Base-by-base conservation (phyloP, 306 rosid species). In the Lagenaria siceraria region DNA sequence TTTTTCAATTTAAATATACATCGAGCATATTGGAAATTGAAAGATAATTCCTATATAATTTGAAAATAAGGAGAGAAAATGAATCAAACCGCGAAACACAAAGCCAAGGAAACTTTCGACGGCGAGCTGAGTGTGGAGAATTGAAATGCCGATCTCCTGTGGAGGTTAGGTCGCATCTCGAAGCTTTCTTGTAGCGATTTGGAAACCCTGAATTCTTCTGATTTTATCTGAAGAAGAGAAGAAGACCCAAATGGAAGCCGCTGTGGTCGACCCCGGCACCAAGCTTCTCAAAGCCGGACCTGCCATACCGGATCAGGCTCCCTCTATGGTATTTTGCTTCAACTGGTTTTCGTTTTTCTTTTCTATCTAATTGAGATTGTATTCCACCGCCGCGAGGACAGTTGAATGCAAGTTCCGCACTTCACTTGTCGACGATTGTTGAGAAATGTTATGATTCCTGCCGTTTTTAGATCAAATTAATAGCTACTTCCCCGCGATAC, bases 261-360 rank as follows among this genome's bases (percentile, higher is more conserved):
- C 82, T 2, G 98, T 92, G 24, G 86, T 94, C 70, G 98, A 94
- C 80, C 84, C 86, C 13, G 98, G 98, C 74, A 89, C 97, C 62
- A 91, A 82, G 81, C 90, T 91, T 77, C 93, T 94, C 84, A 94
- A 94, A 83, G 98, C 98, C 1, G 98, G 97, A 73, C 92, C 93
- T 21, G 96, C 98, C 70, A 85, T 94, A 78, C 98, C 98, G 59
- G 98, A 94, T 84, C 98, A 94, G 78, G 78, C 96, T 82, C 98
- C 98, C 15, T 83, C 93, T 40, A 78, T 94, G 97, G 98, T 94
- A 80, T 36, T 76, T 17, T 64, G 1, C 76, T 70, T 25, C 40
- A 15, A 48, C 25, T 29, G 24, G 2, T 15, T 24, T 71, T 27
- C 6, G 10, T 12, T 53, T 11, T 65, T 78, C 51, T 19, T 60